Conservation (phyloP, 169 alveolate species). For the Haemoproteus tartakovskyi region DNA sequence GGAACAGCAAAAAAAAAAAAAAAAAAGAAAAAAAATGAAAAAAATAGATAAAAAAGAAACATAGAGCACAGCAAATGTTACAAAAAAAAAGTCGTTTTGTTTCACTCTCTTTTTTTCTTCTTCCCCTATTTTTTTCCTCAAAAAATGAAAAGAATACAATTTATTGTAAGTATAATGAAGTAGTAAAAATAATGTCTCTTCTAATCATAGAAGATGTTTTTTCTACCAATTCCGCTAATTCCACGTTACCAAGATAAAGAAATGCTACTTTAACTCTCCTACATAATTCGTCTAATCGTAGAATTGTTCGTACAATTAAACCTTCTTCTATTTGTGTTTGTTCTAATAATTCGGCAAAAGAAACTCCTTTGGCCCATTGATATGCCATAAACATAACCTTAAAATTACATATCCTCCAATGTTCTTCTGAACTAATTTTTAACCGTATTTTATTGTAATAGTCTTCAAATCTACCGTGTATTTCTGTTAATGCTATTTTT, state of each 20-base stretch:
- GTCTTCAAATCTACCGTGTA: constrained; percentile 69
- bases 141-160: too few species aligned
- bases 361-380: constrained; percentile 79
- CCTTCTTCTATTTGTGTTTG: constrained; percentile 89
- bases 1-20: too few species aligned
- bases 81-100: too few species aligned
- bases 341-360: constrained; percentile 76
- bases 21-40: too few species aligned
- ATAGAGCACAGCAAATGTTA: too few species aligned
- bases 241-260: constrained; percentile 85
- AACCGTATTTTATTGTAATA: constrained; percentile 63
- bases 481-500: constrained; percentile 69
- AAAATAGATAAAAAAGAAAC: too few species aligned
- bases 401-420: constrained; percentile 69
- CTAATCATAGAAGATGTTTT: constrained; percentile 82
- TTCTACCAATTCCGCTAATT: constrained; percentile 79
- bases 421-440: constrained; percentile 70
- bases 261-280: constrained; percentile 85
- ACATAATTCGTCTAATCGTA: constrained; percentile 88
- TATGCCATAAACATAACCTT: constrained; percentile 65
- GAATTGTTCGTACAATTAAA: constrained; percentile 88
- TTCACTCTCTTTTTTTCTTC: too few species aligned
- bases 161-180: constrained; percentile 87
- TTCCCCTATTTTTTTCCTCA: too few species aligned
- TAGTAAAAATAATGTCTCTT: constrained; percentile 91